Percentiles rank a stretch among this genome's conserved stretches.
These are phyloP conservation scores for Ulota crispa DNA, from an alignment of 225 moss, liverwort and hornwort species.

Conservation along the genomic window DNA sequence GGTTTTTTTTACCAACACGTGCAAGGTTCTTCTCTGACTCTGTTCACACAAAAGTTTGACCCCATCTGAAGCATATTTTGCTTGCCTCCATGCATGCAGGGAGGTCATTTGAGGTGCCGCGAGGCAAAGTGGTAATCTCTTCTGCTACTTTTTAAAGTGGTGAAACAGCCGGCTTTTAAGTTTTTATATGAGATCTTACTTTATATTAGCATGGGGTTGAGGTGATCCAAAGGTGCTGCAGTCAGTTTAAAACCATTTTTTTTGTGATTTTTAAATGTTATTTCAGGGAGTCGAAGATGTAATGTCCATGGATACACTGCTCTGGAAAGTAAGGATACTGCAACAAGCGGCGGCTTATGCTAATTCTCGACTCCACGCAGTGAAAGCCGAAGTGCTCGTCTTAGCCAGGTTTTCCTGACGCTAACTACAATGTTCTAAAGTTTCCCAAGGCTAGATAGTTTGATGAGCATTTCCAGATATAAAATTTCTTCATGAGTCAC, in stretches of 20 bases:
- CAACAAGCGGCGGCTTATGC: conserved; percentile 61
- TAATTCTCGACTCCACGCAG: conserved; percentile 60
- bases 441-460: neutral
- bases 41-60: neutral
- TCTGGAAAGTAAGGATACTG: conserved; percentile 72
- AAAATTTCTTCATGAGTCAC: neutral
- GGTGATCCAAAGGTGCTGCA: neutral
- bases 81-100: conserved; percentile 34
- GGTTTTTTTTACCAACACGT: neutral
- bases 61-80: neutral
- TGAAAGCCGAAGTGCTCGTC: conserved; percentile 71
- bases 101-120: conserved; percentile 18
- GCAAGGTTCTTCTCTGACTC: neutral
- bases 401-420: conserved; percentile 57
- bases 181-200: neutral
- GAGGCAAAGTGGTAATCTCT: conserved; percentile 16
- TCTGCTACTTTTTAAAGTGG: conserved; percentile 10
- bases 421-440: neutral
- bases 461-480: neutral
- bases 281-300: conserved; percentile 34
- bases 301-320: conserved; percentile 54
- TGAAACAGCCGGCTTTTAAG: neutral
- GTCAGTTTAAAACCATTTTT: neutral
- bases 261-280: neutral
- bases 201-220: neutral